Percentiles rank a stretch among this genome's conserved stretches.
Evolutionary conservation across 208 protist species (phyloP).

Genomic region (Willaertia magna): DNA sequence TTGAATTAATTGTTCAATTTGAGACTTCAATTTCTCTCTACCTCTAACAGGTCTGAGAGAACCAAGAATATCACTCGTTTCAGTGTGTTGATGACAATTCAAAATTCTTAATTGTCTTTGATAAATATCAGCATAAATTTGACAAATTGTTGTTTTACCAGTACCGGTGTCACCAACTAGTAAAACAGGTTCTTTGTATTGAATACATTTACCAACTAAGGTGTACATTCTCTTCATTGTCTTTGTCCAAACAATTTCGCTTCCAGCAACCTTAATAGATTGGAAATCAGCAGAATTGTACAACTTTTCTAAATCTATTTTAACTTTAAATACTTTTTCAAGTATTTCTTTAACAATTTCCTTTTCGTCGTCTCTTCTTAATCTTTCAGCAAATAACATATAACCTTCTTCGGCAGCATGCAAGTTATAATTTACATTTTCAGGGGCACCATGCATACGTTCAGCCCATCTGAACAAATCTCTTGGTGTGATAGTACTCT

Average conservation of each 20-base stretch:
- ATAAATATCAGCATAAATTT: conserved; percentile 72
- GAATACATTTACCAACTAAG: conserved; percentile 80
- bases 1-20: not conserved
- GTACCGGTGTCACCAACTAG: conserved; percentile 97
- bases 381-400: conserved; percentile 92
- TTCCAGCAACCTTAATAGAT: not conserved
- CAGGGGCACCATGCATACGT: conserved; percentile 25
- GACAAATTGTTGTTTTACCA: conserved; percentile 95
- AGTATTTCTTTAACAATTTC: conserved; percentile 75
- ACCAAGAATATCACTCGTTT: conserved; percentile 96
- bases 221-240: conserved; percentile 87
- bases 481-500: conserved; percentile 95
- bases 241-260: conserved; percentile 83
- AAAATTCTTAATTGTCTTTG: conserved; percentile 77
- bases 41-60: conserved; percentile 61
- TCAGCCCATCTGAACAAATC: conserved; percentile 99
- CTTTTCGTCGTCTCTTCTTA: conserved; percentile 79
- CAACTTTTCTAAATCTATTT: conserved; percentile 51
- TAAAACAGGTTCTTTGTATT: conserved; percentile 85
- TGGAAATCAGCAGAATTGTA: conserved; percentile 46
- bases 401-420: conserved; percentile 92
- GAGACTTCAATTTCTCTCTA: conserved; percentile 43
- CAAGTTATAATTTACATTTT: conserved; percentile 41
- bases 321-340: conserved; percentile 33
- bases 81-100: conserved; percentile 99